phyloP scores from a whole-genome alignment of 441 rosid genomes.

The Rhodomyrtus psidioides region DNA sequence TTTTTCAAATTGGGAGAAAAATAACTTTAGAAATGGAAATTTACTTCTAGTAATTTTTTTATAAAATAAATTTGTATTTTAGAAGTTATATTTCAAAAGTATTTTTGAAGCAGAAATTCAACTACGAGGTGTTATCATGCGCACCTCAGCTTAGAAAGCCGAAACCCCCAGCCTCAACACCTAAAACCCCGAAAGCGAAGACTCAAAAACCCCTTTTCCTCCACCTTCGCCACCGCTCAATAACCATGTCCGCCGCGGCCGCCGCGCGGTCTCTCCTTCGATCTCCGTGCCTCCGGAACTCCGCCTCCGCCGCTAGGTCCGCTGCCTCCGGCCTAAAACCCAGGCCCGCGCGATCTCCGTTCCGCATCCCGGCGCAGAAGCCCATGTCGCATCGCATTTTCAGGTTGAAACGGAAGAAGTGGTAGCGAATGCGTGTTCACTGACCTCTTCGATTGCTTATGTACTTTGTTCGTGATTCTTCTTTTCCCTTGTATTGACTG shows the following conservation, averaged over 20 bases:
- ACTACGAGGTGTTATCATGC: no score
- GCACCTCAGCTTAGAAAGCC: not conserved
- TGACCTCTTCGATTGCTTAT: not conserved
- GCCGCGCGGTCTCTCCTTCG: slow-evolving; percentile 67
- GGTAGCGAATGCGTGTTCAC: not conserved
- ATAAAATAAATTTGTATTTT: no score
- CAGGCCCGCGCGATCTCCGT: slow-evolving; percentile 25
- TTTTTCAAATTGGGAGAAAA: no score
- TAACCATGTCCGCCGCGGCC: slow-evolving; percentile 30
- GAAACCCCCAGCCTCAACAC: not conserved
- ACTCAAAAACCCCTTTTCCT: not conserved
- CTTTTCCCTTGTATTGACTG: not conserved
- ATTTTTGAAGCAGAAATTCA: no score
- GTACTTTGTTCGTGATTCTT: not conserved
- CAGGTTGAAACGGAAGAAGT: slow-evolving; percentile 32
- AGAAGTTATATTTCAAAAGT: no score
- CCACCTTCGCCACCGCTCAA: not conserved
- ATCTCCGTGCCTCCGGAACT: slow-evolving; percentile 28
- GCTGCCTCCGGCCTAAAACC: slow-evolving; percentile 23
- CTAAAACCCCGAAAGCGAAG: not conserved
- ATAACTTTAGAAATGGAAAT: no score
- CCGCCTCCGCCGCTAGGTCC: slow-evolving; percentile 19
- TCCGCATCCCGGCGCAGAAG: slow-evolving; percentile 38
- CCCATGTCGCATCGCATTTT: slow-evolving; percentile 46
- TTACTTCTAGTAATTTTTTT: no score